Conservation (phyloP, 371 early-diverging fungal genomes). For the Haplosporangium sp. region DNA sequence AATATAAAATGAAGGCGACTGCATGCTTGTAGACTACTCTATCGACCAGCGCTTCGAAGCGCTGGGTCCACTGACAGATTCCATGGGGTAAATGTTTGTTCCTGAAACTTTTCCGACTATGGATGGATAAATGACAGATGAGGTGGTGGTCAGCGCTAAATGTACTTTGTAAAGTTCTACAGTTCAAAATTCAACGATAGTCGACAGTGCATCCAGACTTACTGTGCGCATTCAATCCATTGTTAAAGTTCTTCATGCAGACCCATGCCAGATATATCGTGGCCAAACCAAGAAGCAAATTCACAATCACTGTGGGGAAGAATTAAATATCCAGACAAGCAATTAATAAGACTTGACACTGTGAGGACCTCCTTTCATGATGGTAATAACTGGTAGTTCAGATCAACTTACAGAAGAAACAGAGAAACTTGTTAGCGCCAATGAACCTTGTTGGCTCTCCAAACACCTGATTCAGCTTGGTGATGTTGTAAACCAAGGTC, state of each 20-base stretch:
- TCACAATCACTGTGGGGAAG: conserved; percentile 63
- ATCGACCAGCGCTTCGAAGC: conserved; percentile 47
- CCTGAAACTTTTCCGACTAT: conserved; percentile 53
- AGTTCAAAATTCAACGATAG: too few relatives aligned
- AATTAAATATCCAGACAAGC: background rate
- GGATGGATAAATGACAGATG: background rate
- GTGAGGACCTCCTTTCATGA: too few relatives aligned
- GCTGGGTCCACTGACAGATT: conserved; percentile 26
- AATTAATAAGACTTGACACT: background rate
- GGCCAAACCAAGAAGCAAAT: conserved; percentile 67
- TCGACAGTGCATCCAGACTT: conserved; percentile 6
- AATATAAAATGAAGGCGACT: background rate
- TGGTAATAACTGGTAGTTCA: too few relatives aligned
- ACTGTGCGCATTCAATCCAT: conserved; percentile 76
- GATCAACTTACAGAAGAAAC: conserved; percentile 44
- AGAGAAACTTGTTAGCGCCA: conserved; percentile 52
- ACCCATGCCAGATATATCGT: conserved; percentile 53
- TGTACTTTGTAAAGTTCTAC: too few relatives aligned
- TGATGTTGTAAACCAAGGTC: conserved; percentile 50
- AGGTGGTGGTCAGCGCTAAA: background rate
- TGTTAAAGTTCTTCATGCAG: conserved; percentile 86
- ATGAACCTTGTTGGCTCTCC: conserved; percentile 14
- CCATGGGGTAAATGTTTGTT: conserved; percentile 54
- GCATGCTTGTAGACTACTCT: conserved; percentile 20
- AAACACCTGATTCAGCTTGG: conserved; percentile 51